Evolutionary conservation across 306 rosid species (phyloP), one percentile per base, ranked within the genome.

Genomic region (Biancaea sappan): DNA sequence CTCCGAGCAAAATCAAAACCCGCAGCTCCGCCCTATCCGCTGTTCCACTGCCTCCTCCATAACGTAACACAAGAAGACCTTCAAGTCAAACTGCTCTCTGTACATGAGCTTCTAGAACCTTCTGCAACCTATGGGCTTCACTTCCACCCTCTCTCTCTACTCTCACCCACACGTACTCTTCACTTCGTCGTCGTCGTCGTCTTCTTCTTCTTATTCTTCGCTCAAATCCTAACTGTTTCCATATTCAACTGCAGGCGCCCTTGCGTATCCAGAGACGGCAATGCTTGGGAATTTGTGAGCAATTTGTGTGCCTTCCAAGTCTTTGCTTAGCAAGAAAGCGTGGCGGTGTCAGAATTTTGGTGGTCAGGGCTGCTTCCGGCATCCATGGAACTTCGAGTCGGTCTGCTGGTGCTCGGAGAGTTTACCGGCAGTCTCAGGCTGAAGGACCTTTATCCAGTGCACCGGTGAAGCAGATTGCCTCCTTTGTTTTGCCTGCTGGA

Each of bases 391-490:
- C 81, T 66, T 69, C 89, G 2, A 70, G 88, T 61, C 88, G 90
- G 76, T 35, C 82, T 32, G 19, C 73, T 22, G 76, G 82, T 44
- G 66, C 85, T 66, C 88, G 96, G 38, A 87, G 95, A 83, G 93
- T 88, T 40, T 90, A 90, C 47, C 85, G 89, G 57, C 82, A 90
- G 83, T 83, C 96, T 74, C 97, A 88, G 84, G 69, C 78, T 58
- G 75, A 37, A 54, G 76, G 86, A 74, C 67, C 88, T 26, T 74
- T 83, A 25, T 67, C 90, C 2, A 73, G 66, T 83, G 85, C 87
- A 12, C 88, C 95, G 2, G 74, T 87, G 59, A 84, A 88, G 80
- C 93, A 90, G 85, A 68, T 88, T 62, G 87, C 89, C 24, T 85
- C 89, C 19, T 37, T 69, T 67, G 89, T 80, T 32, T 81, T 77